Conservation (phyloP, 2,329 filamentous ascomycete genomes). For the Sclerotinia trifoliorum region DNA sequence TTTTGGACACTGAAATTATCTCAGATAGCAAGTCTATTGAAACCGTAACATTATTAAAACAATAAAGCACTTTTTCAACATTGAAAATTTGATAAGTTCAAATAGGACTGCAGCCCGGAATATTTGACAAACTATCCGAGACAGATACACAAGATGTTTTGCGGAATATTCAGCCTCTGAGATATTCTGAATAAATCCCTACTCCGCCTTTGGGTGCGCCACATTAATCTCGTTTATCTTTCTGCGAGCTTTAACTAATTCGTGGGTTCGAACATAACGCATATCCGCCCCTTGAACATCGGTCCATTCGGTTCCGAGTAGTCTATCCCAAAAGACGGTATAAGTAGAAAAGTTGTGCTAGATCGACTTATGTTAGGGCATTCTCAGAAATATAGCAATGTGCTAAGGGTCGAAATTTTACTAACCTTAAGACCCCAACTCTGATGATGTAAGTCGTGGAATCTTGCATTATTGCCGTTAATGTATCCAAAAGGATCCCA, state of each 20-base stretch:
- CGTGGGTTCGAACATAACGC: slow-evolving; percentile 17
- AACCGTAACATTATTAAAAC: neutral
- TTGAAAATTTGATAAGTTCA: neutral
- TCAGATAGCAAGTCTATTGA: neutral
- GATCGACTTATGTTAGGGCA: neutral
- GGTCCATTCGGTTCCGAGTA: slow-evolving; percentile 21
- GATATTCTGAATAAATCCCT: neutral
- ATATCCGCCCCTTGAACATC: slow-evolving; percentile 12
- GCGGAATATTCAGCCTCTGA: neutral
- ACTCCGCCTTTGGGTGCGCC: neutral
- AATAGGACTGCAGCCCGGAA: neutral
- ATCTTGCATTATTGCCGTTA: slow-evolving; percentile 18
- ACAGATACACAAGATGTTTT: neutral
- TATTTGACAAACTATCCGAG: neutral
- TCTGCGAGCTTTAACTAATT: slow-evolving; percentile 9
- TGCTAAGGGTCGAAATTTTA: neutral
- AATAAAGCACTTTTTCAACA: neutral
- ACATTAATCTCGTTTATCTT: neutral
- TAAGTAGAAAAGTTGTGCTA: slow-evolving; percentile 24
- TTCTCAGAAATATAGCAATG: neutral
- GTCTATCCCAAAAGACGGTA: slow-evolving; percentile 23
- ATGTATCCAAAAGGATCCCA: slow-evolving; percentile 18
- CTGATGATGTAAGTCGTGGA: slow-evolving; percentile 25
- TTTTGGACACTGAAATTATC: neutral
- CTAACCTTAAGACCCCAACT: slow-evolving; percentile 23